Percentiles rank a stretch among this genome's conserved stretches.
phyloP scores from a whole-genome alignment of 345 rosid genomes.

The Citrus trifoliata region DNA sequence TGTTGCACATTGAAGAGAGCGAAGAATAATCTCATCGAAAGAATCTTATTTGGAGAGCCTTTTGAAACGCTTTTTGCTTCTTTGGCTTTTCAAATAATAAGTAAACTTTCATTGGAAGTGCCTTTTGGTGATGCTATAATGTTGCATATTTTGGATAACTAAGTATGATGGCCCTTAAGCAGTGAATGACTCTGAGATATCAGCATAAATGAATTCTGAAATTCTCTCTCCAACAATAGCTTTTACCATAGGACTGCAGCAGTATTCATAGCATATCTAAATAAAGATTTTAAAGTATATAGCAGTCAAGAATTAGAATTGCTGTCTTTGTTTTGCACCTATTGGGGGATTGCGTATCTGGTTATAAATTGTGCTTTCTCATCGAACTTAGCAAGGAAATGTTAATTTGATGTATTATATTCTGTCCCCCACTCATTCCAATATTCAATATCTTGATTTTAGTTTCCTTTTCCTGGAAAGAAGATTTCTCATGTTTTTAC shows the following conservation, averaged over 20 bases:
- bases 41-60: too few relatives aligned
- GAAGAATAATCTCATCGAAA: too few relatives aligned
- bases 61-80: too few relatives aligned
- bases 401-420: neutral
- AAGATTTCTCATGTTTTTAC: neutral
- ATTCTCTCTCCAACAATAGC: neutral
- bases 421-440: neutral
- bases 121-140: too few relatives aligned
- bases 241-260: neutral
- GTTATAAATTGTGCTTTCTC: neutral
- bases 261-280: neutral
- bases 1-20: neutral
- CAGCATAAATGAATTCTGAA: slow-evolving; percentile 14
- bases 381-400: neutral
- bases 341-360: neutral
- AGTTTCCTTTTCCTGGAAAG: slow-evolving; percentile 3
- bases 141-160: neutral
- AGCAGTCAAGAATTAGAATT: neutral
- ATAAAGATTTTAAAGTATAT: neutral
- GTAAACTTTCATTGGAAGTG: too few relatives aligned
- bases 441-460: neutral
- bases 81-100: too few relatives aligned
- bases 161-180: neutral
- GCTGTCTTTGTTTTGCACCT: neutral
- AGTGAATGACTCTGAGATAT: neutral